phyloP scores from a whole-genome alignment of 2,329 filamentous ascomycete species.

The Hawksworthiomyces lignivorus region DNA sequence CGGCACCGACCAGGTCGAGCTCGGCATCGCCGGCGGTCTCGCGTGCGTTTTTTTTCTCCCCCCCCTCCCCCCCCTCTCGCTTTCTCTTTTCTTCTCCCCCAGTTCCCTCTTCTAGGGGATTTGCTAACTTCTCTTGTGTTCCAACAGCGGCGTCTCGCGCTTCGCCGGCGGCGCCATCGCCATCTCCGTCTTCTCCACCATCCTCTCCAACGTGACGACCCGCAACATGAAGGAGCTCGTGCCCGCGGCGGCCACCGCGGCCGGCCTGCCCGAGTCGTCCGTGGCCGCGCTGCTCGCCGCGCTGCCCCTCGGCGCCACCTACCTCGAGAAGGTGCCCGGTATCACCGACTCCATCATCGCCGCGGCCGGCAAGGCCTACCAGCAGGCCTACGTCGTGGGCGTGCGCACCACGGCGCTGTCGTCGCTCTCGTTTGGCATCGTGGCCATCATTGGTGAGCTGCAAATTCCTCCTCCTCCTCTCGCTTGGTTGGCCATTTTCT shows the following conservation, averaged over 20 bases:
- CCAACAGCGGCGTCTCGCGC: slow-evolving; percentile 33
- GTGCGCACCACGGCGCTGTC: slow-evolving; percentile 22
- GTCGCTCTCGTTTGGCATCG: slow-evolving; percentile 22
- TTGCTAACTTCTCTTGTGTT: too few species aligned
- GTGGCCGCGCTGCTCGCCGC: slow-evolving; percentile 23
- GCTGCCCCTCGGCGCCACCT: slow-evolving; percentile 19
- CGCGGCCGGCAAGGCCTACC: slow-evolving; percentile 22
- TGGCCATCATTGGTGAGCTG: slow-evolving; percentile 24
- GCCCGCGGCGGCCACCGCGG: slow-evolving; percentile 25
- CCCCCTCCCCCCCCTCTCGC: too few species aligned
- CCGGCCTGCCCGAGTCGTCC: slow-evolving; percentile 25
- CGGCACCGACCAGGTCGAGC: slow-evolving; percentile 39
- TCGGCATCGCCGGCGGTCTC: slow-evolving; percentile 36
- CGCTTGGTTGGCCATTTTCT: too few species aligned
- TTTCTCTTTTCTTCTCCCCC: too few species aligned
- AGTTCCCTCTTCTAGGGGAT: too few species aligned
- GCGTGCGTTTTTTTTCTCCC: too few species aligned
- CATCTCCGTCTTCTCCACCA: slow-evolving; percentile 32
- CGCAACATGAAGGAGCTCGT: slow-evolving; percentile 25
- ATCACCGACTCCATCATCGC: slow-evolving; percentile 20
- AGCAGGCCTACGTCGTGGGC: slow-evolving; percentile 25
- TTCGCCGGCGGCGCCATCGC: slow-evolving; percentile 36
- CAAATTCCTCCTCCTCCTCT: too few species aligned
- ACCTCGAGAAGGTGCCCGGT: slow-evolving; percentile 19
- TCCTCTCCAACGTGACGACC: slow-evolving; percentile 29